Percentiles rank a stretch among this genome's conserved stretches.
Evolutionary conservation across 148 eudicot genomes (phyloP).

Genomic region (Cornus controversa): DNA sequence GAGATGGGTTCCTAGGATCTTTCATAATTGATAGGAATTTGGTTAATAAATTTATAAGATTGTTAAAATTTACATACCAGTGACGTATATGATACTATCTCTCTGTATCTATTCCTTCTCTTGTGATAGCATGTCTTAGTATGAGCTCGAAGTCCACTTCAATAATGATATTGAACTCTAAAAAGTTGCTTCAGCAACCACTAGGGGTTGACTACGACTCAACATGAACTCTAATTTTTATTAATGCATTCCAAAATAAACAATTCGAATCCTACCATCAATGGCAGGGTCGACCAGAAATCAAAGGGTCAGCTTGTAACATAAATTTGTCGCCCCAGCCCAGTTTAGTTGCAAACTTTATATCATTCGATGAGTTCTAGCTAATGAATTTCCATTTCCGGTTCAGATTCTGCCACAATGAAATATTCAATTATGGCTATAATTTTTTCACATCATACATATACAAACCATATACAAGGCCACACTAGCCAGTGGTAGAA

Average conservation of each 20-base stretch:
- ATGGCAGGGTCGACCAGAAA: neutral
- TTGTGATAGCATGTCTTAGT: neutral
- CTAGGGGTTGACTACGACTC: too few relatives aligned
- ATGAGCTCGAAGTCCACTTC: neutral
- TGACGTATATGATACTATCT: neutral
- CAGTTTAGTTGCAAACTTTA: too few relatives aligned
- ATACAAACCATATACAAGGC: neutral
- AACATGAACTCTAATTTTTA: too few relatives aligned
- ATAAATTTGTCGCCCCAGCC: too few relatives aligned
- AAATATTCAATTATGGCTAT: neutral
- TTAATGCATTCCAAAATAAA: neutral
- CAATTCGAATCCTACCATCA: neutral
- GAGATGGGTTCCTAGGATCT: too few relatives aligned
- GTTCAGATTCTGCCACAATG: neutral
- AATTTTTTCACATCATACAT: neutral
- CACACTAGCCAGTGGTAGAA: neutral
- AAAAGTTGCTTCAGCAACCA: too few relatives aligned
- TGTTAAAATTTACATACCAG: neutral
- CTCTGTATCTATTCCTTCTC: neutral
- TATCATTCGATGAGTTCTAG: neutral
- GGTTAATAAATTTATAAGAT: neutral
- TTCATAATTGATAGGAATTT: too few relatives aligned
- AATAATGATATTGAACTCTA: neutral
- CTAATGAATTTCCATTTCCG: neutral
- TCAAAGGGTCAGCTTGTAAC: too few relatives aligned